Evolutionary conservation across 2,329 filamentous ascomycete species (phyloP).

Genomic region (Clonostachys chloroleuca): DNA sequence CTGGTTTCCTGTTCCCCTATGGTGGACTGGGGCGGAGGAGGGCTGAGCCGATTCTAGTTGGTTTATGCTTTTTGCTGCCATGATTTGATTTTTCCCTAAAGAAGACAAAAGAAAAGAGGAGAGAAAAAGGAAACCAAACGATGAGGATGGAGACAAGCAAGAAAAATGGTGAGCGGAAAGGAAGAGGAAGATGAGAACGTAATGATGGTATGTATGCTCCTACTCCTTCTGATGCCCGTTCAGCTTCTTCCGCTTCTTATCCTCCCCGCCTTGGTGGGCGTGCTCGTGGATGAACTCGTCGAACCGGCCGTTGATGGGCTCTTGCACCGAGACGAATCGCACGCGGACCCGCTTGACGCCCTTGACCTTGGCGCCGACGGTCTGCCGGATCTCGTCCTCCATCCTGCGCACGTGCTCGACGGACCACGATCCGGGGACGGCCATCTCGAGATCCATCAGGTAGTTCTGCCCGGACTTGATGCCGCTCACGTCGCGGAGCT

Average conservation of each 20-base stretch:
- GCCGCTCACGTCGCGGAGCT: conserved; percentile 76
- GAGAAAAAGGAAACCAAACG: no score
- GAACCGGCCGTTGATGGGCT: conserved; percentile 50
- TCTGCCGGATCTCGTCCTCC: conserved; percentile 69
- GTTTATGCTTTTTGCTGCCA: no score
- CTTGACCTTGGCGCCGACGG: conserved; percentile 71
- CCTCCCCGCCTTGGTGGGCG: neutral
- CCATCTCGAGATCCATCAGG: conserved; percentile 83
- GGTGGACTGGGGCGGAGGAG: no score
- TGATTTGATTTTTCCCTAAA: no score
- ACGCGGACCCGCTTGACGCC: conserved; percentile 82
- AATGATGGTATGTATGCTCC: no score
- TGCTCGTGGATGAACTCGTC: conserved; percentile 73
- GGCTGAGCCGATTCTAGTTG: no score
- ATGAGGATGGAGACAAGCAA: no score
- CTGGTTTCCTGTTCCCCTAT: no score
- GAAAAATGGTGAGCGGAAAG: no score
- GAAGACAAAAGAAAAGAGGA: no score
- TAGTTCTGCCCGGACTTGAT: conserved; percentile 97
- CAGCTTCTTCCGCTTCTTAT: neutral
- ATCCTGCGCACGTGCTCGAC: conserved; percentile 65
- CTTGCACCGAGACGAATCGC: conserved; percentile 72
- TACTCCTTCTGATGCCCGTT: neutral
- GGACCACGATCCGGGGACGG: conserved; percentile 72
- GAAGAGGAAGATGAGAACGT: no score